These are phyloP conservation scores for Cylindrotheca closterium DNA, from an alignment of 108 stramenopile genomes.

Conservation along the genomic window DNA sequence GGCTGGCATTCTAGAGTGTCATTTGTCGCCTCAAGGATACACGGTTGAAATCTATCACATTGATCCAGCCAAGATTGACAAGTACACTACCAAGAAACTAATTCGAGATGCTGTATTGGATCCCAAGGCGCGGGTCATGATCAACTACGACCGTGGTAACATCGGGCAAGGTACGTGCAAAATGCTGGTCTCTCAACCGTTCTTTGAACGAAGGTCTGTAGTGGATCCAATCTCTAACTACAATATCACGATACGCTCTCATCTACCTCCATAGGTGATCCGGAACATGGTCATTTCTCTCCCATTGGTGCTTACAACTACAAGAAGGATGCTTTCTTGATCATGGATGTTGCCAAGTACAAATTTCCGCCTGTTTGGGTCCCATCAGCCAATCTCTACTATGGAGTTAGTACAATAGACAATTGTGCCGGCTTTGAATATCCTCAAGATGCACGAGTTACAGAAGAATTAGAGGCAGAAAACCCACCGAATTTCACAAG, in stretches of 20 bases:
- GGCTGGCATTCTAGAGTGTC: slow-evolving; percentile 55
- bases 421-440: slow-evolving; percentile 43
- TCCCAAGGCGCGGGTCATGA: slow-evolving; percentile 55
- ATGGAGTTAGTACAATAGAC: slow-evolving; percentile 69
- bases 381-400: slow-evolving; percentile 54
- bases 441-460: neutral
- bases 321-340: slow-evolving; percentile 77
- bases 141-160: slow-evolving; percentile 66
- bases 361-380: slow-evolving; percentile 97
- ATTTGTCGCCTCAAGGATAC: slow-evolving; percentile 41
- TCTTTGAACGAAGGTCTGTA: no score
- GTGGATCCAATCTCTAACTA: no score
- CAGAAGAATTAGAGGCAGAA: slow-evolving; percentile 26
- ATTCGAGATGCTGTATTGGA: slow-evolving; percentile 54
- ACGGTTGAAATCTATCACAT: slow-evolving; percentile 42
- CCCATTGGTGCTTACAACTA: slow-evolving; percentile 86
- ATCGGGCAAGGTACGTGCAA: slow-evolving; percentile 53
- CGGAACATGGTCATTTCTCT: slow-evolving; percentile 93
- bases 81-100: slow-evolving; percentile 47
- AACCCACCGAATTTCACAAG: slow-evolving; percentile 12
- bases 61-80: slow-evolving; percentile 23
- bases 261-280: neutral
- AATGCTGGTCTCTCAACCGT: no score
- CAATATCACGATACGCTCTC: no score
- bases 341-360: slow-evolving; percentile 97